These are phyloP conservation scores for Leccinum variicolor DNA, from an alignment of 768 basidiomycete species.

Conservation along the genomic window DNA sequence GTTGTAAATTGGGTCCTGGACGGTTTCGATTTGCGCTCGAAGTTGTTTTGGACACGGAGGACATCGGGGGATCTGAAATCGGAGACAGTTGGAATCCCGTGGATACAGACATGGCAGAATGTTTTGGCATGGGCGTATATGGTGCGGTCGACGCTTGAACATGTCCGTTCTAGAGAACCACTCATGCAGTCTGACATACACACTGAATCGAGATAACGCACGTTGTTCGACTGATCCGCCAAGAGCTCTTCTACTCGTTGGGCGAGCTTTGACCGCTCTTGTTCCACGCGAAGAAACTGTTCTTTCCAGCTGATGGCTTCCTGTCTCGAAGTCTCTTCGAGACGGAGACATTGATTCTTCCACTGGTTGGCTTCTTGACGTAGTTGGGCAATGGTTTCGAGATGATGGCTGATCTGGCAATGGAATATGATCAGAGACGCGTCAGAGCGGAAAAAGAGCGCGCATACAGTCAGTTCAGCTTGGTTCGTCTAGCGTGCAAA, in stretches of 20 bases:
- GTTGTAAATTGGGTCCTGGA: slow-evolving; percentile 13
- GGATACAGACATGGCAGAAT: slow-evolving; percentile 27
- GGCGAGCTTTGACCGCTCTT: slow-evolving; percentile 58
- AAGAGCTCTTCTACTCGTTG: slow-evolving; percentile 58
- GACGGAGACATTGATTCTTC: slow-evolving; percentile 61
- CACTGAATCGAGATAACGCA: slow-evolving; percentile 25
- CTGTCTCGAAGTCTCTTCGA: slow-evolving; percentile 43
- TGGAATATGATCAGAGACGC: not conserved
- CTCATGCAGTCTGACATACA: slow-evolving; percentile 1
- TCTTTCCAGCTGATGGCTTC: slow-evolving; percentile 75
- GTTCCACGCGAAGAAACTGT: slow-evolving; percentile 70
- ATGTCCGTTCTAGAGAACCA: slow-evolving; percentile 13
- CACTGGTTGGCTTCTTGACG: slow-evolving; percentile 65
- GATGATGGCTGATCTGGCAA: slow-evolving; percentile 54
- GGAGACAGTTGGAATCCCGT: slow-evolving; percentile 19
- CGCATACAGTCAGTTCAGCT: slow-evolving; percentile 52
- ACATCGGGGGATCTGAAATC: slow-evolving; percentile 26
- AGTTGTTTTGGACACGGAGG: slow-evolving; percentile 25
- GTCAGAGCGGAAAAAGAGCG: not conserved
- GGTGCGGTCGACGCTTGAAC: slow-evolving; percentile 18
- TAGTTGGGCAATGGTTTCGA: slow-evolving; percentile 57
- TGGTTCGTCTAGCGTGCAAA: slow-evolving; percentile 43
- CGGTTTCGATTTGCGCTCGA: slow-evolving; percentile 10
- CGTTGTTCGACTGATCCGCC: slow-evolving; percentile 42
- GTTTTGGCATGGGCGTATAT: slow-evolving; percentile 32